Evolutionary conservation across 2,329 filamentous ascomycete genomes (phyloP).

Genomic region (Saccharata proteae): DNA sequence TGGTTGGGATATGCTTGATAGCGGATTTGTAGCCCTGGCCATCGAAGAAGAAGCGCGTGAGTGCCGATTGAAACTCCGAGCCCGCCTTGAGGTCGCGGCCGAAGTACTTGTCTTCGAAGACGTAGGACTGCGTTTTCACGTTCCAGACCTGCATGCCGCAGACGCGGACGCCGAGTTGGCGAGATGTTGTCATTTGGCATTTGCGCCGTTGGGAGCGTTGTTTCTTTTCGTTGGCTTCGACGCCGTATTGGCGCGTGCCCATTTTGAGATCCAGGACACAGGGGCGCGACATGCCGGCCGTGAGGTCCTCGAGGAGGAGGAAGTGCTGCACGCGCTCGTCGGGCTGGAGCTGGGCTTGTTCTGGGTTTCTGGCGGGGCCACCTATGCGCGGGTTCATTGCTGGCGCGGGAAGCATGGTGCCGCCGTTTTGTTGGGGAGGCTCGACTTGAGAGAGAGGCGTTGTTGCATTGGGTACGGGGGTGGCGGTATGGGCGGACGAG

Average conservation of each 20-base stretch:
- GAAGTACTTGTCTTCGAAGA: conserved; percentile 98
- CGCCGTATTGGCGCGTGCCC: conserved; percentile 93
- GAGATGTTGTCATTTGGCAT: conserved; percentile 83
- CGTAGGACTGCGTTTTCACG: conserved; percentile 64
- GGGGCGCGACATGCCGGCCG: conserved; percentile 88
- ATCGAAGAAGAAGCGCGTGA: conserved; percentile 85
- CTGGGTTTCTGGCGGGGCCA: conserved; percentile 26
- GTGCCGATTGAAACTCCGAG: conserved; percentile 73
- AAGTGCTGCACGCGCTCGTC: conserved; percentile 75
- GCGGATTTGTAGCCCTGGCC: conserved; percentile 72
- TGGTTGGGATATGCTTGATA: conserved; percentile 72
- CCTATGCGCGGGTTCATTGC: conserved; percentile 8
- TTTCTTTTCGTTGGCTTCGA: conserved; percentile 86
- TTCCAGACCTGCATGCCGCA: conserved; percentile 98
- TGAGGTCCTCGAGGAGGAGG: conserved; percentile 84
- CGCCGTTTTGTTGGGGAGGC: conserved; percentile 6
- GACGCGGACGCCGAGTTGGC: conserved; percentile 79
- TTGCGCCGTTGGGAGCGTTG: conserved; percentile 86
- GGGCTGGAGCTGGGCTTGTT: conserved; percentile 33
- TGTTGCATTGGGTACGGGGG: too few relatives aligned
- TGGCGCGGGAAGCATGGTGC: conserved; percentile 23
- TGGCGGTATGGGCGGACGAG: conserved; percentile 5
- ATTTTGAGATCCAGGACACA: conserved; percentile 98
- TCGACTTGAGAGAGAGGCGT: conserved; percentile 1
- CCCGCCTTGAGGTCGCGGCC: conserved; percentile 81